A percentile compares a stretch with the other conserved stretches of the same genome.
These are phyloP conservation scores for Yarrowia sp. DNA, from an alignment of 805 yeast genomes.

Conservation along the genomic window DNA sequence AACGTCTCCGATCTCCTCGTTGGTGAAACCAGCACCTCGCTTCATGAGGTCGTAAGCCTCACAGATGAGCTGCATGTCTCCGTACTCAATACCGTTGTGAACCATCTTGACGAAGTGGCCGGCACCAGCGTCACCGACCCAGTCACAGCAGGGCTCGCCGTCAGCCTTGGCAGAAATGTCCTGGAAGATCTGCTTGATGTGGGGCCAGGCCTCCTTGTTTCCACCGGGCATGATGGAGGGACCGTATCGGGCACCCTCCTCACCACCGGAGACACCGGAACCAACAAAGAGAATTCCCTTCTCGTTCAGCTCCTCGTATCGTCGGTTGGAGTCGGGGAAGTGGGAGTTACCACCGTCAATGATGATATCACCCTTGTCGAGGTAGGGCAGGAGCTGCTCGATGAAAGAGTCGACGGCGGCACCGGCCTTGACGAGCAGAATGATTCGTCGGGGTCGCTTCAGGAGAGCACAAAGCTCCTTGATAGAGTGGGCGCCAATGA, in stretches of 20 bases:
- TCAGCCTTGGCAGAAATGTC: slow-evolving; percentile 94
- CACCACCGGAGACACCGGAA: slow-evolving; percentile 99
- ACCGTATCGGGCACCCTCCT: slow-evolving; percentile 99
- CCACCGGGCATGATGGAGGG: slow-evolving; percentile 99
- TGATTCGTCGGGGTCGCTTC: slow-evolving; percentile 96
- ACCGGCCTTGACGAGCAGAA: slow-evolving; percentile 96
- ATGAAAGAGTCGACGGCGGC: slow-evolving; percentile 91
- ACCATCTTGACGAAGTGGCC: slow-evolving; percentile 99
- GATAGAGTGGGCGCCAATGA: slow-evolving; percentile 93
- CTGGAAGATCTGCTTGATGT: slow-evolving; percentile 95
- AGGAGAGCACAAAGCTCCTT: slow-evolving; percentile 85
- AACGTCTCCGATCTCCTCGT: slow-evolving; percentile 92
- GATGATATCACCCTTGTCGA: slow-evolving; percentile 97
- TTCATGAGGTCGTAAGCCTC: slow-evolving; percentile 97
- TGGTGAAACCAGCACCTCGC: slow-evolving; percentile 88
- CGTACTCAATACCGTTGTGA: slow-evolving; percentile 99
- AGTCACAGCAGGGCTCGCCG: slow-evolving; percentile 99
- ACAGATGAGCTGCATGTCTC: slow-evolving; percentile 99
- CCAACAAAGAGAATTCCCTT: slow-evolving; percentile 95
- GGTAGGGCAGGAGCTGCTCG: slow-evolving; percentile 82
- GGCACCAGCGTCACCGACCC: slow-evolving; percentile 99
- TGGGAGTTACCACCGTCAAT: slow-evolving; percentile 99
- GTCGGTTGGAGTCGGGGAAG: slow-evolving; percentile 98
- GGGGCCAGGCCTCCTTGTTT: slow-evolving; percentile 97
- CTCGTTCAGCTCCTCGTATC: slow-evolving; percentile 83